A percentile compares a stretch with the other conserved stretches of the same genome.
Conservation (phyloP, 345 rosid species). For the Anastatica hierochuntica region DNA sequence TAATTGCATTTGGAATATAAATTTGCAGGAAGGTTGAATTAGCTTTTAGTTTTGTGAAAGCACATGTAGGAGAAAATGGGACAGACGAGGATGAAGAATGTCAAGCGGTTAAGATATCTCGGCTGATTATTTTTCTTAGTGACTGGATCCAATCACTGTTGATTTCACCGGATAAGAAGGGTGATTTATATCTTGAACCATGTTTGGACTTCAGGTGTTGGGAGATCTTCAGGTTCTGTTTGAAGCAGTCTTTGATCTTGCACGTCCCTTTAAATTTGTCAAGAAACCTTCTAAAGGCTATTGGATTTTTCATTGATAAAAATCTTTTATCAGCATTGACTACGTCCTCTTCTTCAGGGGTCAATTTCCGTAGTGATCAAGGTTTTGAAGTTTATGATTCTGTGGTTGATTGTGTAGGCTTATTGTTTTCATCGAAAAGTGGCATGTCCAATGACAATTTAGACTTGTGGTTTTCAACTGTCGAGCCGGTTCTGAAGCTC, state of each 20-base stretch:
- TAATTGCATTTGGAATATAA: no score
- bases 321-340: conserved; percentile 30
- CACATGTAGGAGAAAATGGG: conserved; percentile 11
- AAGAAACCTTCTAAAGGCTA: conserved; percentile 45
- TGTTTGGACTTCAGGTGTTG: conserved; percentile 73
- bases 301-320: conserved; percentile 35
- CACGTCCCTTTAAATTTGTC: conserved; percentile 47
- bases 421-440: conserved; percentile 47
- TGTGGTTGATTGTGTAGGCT: conserved; percentile 49
- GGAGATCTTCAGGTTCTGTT: conserved; percentile 62
- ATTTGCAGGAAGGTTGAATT: conserved; percentile 76
- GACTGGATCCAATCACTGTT: conserved; percentile 72
- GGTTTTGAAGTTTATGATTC: conserved; percentile 37
- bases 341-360: conserved; percentile 14
- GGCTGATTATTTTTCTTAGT: conserved; percentile 49
- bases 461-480: conserved; percentile 60
- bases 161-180: conserved; percentile 37
- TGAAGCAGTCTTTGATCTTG: conserved; percentile 47
- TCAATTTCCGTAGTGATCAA: conserved; percentile 24
- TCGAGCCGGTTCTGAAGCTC: conserved; percentile 43
- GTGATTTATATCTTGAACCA: conserved; percentile 19
- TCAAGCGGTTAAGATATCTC: conserved; percentile 53
- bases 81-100: conserved; percentile 41
- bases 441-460: conserved; percentile 55
- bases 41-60: conserved; percentile 40